These are phyloP conservation scores for Glycyrrhiza uralensis DNA, from an alignment of 306 rosid genomes.

Conservation along the genomic window DNA sequence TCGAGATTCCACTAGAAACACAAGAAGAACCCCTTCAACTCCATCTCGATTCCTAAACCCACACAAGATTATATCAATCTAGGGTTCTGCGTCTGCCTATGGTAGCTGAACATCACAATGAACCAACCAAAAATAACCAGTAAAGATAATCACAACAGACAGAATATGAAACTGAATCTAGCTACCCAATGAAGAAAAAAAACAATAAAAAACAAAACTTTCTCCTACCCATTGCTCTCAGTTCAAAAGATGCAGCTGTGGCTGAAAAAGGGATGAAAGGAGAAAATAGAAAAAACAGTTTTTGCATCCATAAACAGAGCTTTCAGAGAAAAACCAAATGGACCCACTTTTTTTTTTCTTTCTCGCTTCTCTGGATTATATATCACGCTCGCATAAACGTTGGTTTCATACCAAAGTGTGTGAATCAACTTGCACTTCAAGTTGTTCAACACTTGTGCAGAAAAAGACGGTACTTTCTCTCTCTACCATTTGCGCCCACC, in stretches of 20 bases:
- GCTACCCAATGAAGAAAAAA: constrained; percentile 25
- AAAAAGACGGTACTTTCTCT: constrained; percentile 25
- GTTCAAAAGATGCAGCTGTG: constrained; percentile 18
- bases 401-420: constrained; percentile 6
- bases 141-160: background rate
- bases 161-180: constrained; percentile 21
- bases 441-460: constrained; percentile 21
- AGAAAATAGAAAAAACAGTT: background rate
- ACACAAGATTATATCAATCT: constrained; percentile 22
- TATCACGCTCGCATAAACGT: constrained; percentile 18
- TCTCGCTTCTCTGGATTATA: background rate
- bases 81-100: constrained; percentile 33
- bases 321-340: background rate
- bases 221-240: constrained; percentile 28
- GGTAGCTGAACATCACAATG: background rate
- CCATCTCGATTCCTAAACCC: constrained; percentile 7
- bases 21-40: constrained; percentile 6
- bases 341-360: background rate
- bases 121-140: background rate
- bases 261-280: constrained; percentile 7
- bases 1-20: constrained; percentile 2
- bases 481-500: constrained; percentile 24
- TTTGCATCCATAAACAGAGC: background rate
- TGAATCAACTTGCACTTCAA: constrained; percentile 28
- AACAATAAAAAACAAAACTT: constrained; percentile 2